Evolutionary conservation across 2,329 filamentous ascomycete genomes (phyloP).

Genomic region (Chaetomium sp.): DNA sequence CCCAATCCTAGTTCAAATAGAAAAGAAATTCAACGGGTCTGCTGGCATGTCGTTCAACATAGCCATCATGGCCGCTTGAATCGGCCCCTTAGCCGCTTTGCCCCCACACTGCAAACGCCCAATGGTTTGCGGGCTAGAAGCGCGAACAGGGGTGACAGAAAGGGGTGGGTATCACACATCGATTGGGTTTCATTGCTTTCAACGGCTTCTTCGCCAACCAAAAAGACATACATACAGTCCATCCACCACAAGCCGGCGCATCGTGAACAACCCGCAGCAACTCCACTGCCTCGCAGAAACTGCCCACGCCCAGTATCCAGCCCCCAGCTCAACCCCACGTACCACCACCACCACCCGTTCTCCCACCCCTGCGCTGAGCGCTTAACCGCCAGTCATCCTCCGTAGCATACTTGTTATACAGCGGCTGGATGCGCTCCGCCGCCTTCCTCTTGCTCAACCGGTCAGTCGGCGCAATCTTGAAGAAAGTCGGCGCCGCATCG

Average conservation of each 20-base stretch:
- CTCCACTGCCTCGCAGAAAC: not conserved
- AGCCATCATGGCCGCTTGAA: too few relatives aligned
- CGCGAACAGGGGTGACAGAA: too few relatives aligned
- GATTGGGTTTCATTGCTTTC: not conserved
- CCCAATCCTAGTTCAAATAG: too few relatives aligned
- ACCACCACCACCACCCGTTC: constrained; percentile 76
- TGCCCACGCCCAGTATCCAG: not conserved
- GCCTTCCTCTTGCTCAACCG: constrained; percentile 83
- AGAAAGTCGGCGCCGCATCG: constrained; percentile 96
- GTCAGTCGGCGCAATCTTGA: constrained; percentile 90
- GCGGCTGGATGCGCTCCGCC: constrained; percentile 87
- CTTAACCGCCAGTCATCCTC: constrained; percentile 95
- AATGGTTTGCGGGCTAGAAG: too few relatives aligned
- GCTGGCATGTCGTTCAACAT: too few relatives aligned
- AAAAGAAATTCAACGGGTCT: too few relatives aligned
- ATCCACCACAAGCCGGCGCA: too few relatives aligned
- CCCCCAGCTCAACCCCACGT: constrained; percentile 68
- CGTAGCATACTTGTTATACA: constrained; percentile 86
- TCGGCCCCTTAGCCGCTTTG: too few relatives aligned
- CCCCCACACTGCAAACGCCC: too few relatives aligned
- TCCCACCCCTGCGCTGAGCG: constrained; percentile 76
- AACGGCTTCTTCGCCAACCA: not conserved
- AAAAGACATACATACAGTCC: not conserved
- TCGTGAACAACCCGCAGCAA: too few relatives aligned
- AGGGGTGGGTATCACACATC: not conserved